A percentile compares a stretch with the other conserved stretches of the same genome.
phyloP scores from a whole-genome alignment of 345 rosid genomes.

The Lumnitzera littorea region DNA sequence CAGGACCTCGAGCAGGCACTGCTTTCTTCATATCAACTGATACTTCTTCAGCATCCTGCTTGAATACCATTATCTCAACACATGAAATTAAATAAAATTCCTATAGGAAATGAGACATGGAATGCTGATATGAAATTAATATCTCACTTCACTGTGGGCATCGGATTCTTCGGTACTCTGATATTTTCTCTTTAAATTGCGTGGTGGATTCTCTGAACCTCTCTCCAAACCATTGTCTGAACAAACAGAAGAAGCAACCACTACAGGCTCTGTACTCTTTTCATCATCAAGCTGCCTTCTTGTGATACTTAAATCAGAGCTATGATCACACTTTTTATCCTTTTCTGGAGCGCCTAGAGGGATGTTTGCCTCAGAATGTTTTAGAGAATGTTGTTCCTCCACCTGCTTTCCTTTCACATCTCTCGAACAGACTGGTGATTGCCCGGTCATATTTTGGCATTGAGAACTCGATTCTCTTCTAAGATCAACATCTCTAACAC shows the following conservation, averaged over 20 bases:
- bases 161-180: slow-evolving; percentile 49
- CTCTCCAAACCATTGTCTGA: slow-evolving; percentile 65
- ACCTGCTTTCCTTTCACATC: not conserved
- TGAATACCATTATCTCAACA: too few species aligned
- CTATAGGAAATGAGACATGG: too few species aligned
- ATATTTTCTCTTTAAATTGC: slow-evolving; percentile 55
- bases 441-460: too few species aligned
- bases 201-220: slow-evolving; percentile 41
- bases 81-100: too few species aligned
- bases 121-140: too few species aligned
- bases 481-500: slow-evolving; percentile 11
- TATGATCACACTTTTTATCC: slow-evolving; percentile 14
- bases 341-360: slow-evolving; percentile 22
- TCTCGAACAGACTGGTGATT: too few species aligned
- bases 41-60: slow-evolving; percentile 76
- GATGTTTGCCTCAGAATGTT: slow-evolving; percentile 24
- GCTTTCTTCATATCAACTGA: slow-evolving; percentile 36
- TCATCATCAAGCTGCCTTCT: slow-evolving; percentile 40
- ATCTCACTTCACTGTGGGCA: slow-evolving; percentile 55
- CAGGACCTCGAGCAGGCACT: slow-evolving; percentile 33
- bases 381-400: slow-evolving; percentile 23
- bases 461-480: slow-evolving; percentile 9
- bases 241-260: slow-evolving; percentile 71
- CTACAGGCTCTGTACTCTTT: slow-evolving; percentile 39
- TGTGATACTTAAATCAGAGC: slow-evolving; percentile 21